phyloP scores from a whole-genome alignment of 2,329 filamentous ascomycete species.

The Juglanconis sp. region DNA sequence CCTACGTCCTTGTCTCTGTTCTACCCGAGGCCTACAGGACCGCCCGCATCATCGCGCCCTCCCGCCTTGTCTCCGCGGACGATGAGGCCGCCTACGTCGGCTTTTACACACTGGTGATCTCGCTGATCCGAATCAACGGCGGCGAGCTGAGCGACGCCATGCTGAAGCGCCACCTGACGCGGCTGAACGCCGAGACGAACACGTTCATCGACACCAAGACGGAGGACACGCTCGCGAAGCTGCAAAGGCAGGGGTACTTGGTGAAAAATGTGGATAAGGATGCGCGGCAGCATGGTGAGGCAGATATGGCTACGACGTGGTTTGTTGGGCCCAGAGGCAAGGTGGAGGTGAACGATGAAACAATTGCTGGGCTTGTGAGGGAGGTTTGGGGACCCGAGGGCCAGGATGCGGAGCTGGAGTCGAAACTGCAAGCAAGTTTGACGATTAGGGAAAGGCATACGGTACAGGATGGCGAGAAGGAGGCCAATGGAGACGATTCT shows the following conservation, averaged over 20 bases:
- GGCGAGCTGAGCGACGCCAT: constrained; percentile 74
- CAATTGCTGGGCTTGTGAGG: constrained; percentile 68
- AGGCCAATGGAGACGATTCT: constrained; percentile 19
- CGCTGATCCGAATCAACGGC: constrained; percentile 72
- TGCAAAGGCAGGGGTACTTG: constrained; percentile 82
- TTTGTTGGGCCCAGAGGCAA: constrained; percentile 81
- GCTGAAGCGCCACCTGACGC: constrained; percentile 69
- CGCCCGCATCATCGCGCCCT: constrained; percentile 66
- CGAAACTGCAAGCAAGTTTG: constrained; percentile 59
- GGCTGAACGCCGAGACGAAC: constrained; percentile 72
- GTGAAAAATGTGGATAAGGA: constrained; percentile 67
- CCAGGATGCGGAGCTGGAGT: constrained; percentile 50
- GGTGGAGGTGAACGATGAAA: constrained; percentile 76
- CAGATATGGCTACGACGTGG: constrained; percentile 72
- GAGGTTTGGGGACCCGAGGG: constrained; percentile 52
- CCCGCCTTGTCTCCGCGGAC: constrained; percentile 60
- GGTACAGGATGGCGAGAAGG: constrained; percentile 16
- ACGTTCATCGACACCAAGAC: constrained; percentile 70
- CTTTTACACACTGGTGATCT: constrained; percentile 76
- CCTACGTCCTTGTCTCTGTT: constrained; percentile 74
- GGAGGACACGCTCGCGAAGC: constrained; percentile 68
- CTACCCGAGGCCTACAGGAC: constrained; percentile 66
- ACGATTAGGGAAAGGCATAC: constrained; percentile 40
- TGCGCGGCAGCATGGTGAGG: constrained; percentile 53
- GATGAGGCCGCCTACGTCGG: constrained; percentile 78